phyloP scores from a whole-genome alignment of 1,284 basidiomycete species.

The Marasmius fiardii region DNA sequence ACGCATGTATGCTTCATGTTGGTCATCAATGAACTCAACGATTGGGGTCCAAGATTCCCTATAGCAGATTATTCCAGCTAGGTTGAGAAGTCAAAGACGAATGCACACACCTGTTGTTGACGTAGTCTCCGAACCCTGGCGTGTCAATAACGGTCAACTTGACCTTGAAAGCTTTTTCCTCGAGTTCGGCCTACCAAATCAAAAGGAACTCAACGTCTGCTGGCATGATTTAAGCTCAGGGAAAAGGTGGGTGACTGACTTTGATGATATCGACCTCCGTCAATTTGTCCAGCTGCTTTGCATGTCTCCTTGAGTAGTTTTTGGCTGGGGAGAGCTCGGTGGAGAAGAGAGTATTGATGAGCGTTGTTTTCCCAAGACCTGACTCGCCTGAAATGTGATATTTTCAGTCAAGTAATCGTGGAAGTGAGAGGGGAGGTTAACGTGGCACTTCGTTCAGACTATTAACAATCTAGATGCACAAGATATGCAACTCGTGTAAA shows the following conservation, averaged over 20 bases:
- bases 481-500: not conserved
- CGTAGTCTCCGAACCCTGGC: constrained; percentile 98
- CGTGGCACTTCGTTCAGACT: too few species aligned
- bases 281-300: constrained; percentile 98
- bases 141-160: constrained; percentile 99
- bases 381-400: constrained; percentile 79
- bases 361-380: constrained; percentile 91
- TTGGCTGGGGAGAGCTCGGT: constrained; percentile 93
- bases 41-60: constrained; percentile 97
- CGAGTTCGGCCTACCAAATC: constrained; percentile 72
- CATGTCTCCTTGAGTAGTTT: constrained; percentile 89
- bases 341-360: constrained; percentile 99
- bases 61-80: not conserved
- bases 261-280: constrained; percentile 98
- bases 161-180: constrained; percentile 99
- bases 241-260: not conserved
- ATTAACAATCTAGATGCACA: not conserved
- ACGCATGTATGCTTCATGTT: constrained; percentile 99
- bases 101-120: constrained; percentile 77
- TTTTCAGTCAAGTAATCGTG: not conserved
- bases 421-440: too few species aligned
- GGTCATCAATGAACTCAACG: constrained; percentile 99
- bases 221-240: not conserved
- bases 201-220: not conserved
- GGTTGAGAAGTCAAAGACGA: not conserved